phyloP scores from a whole-genome alignment of 208 protist species.

The Acanthamoeba sp. region DNA sequence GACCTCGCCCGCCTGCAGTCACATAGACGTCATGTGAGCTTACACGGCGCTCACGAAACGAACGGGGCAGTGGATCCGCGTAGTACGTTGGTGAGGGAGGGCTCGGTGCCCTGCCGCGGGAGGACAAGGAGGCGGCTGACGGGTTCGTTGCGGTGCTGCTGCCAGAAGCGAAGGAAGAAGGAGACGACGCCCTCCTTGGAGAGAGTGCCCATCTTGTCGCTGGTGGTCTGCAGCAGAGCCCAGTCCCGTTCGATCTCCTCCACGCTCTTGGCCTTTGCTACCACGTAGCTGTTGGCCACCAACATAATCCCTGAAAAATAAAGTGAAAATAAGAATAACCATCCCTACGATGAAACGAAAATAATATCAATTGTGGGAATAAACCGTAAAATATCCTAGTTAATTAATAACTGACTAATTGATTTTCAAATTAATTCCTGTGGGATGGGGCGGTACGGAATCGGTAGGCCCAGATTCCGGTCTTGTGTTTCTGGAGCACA shows the following conservation, averaged over 20 bases:
- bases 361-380: too few relatives aligned
- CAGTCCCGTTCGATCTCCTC: conserved; percentile 56
- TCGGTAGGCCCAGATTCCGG: conserved; percentile 64
- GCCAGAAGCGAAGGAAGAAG: conserved; percentile 72
- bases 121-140: background rate
- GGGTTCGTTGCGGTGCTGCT: conserved; percentile 59
- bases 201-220: conserved; percentile 66
- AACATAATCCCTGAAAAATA: conserved; percentile 23
- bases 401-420: too few relatives aligned
- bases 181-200: conserved; percentile 68
- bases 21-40: background rate
- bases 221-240: conserved; percentile 47
- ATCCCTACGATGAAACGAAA: conserved; percentile 22
- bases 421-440: too few relatives aligned
- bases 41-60: background rate
- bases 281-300: conserved; percentile 63
- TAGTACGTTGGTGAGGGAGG: background rate
- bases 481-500: conserved; percentile 67
- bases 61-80: background rate
- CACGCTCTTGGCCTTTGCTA: conserved; percentile 70
- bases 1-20: background rate
- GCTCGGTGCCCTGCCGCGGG: conserved; percentile 19
- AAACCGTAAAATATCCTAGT: background rate
- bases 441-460: background rate
- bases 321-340: too few relatives aligned